Evolutionary conservation across 345 rosid species (phyloP), one percentile per base, ranked within the genome.

Genomic region (Acer campestre): DNA sequence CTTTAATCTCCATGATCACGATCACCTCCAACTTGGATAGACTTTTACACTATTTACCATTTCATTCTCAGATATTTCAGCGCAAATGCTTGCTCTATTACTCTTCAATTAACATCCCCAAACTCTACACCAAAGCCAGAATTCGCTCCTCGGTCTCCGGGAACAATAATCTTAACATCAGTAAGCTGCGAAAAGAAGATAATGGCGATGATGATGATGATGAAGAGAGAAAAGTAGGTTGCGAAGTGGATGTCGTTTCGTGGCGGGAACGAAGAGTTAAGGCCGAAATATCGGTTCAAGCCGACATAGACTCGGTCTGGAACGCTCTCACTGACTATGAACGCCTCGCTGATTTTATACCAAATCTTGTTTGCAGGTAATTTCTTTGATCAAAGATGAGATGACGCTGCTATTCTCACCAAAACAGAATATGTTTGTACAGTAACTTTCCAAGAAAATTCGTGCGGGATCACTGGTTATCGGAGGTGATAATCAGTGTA

Each of bases 201-300:
- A 83, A 80, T 49, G 77, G 40, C 10, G 46, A 42, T 4, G 46
- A 42, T 42, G 46, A 42, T 7, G 76, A 70, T 82, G 75, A 38
- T 44, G 90, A 78, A 53, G 86, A 85, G 70, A 86, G 89, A 53
- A 86, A 82, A 75, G 98, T 95, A 73, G 71, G 82, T 5, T 93
- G 96, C 44, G 90, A 91, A 78, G 95, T 93, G 44, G 91, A 93
- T 77, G 98, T 95, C 78, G 74, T 95, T 31, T 93, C 98, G 7
- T 95, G 99, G 98, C 85, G 99, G 71, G 99, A 93, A 74, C 82
- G 99, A 67, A 88, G 93, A 79, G 86, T 95, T 68, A 90, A 84
- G 66, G 97, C 89, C 4, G 89, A 89, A 14, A 89, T 92, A 10
- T 78, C 72, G 55, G 97, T 95, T 18, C 77, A 81, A 68, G 90